Evolutionary conservation across 371 early-diverging fungal species (phyloP), one percentile per base, ranked within the genome.

Genomic region (Apophysomyces sp.): DNA sequence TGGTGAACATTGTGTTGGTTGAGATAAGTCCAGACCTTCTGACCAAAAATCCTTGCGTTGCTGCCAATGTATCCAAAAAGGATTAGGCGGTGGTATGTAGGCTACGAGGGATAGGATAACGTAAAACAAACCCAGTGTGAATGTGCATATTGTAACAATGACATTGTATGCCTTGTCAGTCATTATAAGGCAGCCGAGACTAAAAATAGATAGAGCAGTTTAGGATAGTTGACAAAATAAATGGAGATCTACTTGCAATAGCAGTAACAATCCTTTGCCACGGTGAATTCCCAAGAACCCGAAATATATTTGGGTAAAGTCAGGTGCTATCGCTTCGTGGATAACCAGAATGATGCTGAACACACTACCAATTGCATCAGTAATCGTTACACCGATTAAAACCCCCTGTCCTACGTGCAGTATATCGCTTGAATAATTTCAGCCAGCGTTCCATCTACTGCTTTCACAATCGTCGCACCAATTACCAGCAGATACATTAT

Each of bases 381-480:
- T 15, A 24, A 32, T 11, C 4, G 1, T 29, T n/a, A n/a, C 34
- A 4, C 13, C 4, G 34, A 34, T 34, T 34, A 11, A 13, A 13
- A 11, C 13, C 13, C 12, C 12, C 1, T 34, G 18, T 52, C 68
- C 74, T 71, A 69, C 80, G 60, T 66, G 66, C 74, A 69, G 62
- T 79, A 76, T 39, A 79, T 69, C 16, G 67, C 41, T 60, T 72
- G 69, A 4, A 79, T 67, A 18, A 76, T 79, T 26, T 76, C 74
- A 5, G 67, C 67, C 16, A 79, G 41, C 16, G 67, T 62, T 2
- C 71, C 73, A 53, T 65, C 65, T 15, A 63, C 60, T 13, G 69
- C 71, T 54, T 79, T 79, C 11, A 65, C 29, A n/a, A 76, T 70
- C 2, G 77, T 68, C 2, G 74, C 74, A 15, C 65, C 60, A 57